Evolutionary conservation across 306 rosid genomes (phyloP).

Genomic region (Glycine tomentella): DNA sequence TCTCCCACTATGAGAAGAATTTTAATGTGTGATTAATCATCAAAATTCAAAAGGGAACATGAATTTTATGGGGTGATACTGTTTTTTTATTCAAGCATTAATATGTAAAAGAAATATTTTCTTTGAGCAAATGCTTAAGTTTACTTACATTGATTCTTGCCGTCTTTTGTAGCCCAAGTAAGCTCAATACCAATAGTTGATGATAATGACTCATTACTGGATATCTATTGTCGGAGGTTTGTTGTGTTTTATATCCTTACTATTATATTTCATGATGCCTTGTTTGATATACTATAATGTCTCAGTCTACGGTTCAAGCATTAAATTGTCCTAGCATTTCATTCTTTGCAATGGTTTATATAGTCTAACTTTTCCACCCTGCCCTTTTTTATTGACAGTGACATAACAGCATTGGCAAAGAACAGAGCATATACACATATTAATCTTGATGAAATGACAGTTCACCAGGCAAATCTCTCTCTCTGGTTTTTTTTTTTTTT

Average conservation of each 20-base stretch:
- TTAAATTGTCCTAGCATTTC: slow-evolving; percentile 18
- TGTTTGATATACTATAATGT: slow-evolving; percentile 9
- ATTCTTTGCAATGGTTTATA: slow-evolving; percentile 32
- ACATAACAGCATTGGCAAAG: slow-evolving; percentile 96
- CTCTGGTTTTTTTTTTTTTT: too few relatives aligned
- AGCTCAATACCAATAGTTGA: slow-evolving; percentile 94
- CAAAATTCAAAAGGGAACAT: background rate
- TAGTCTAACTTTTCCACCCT: slow-evolving; percentile 36
- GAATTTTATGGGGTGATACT: slow-evolving; percentile 39
- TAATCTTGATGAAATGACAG: slow-evolving; percentile 90
- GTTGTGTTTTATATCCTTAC: slow-evolving; percentile 47
- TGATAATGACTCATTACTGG: slow-evolving; percentile 86
- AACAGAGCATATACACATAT: slow-evolving; percentile 89
- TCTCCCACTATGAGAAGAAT: slow-evolving; percentile 39
- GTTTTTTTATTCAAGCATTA: slow-evolving; percentile 34
- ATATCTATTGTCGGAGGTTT: slow-evolving; percentile 97
- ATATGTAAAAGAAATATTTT: background rate
- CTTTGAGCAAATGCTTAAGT: background rate
- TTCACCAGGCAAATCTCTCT: slow-evolving; percentile 74
- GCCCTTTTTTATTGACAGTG: slow-evolving; percentile 61
- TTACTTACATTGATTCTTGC: slow-evolving; percentile 24
- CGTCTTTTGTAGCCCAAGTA: slow-evolving; percentile 80
- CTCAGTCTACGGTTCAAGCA: slow-evolving; percentile 26
- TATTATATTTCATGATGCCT: slow-evolving; percentile 16
- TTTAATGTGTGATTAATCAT: slow-evolving; percentile 35